phyloP scores from a whole-genome alignment of 768 basidiomycete genomes.

The Phylloporus arenicola region DNA sequence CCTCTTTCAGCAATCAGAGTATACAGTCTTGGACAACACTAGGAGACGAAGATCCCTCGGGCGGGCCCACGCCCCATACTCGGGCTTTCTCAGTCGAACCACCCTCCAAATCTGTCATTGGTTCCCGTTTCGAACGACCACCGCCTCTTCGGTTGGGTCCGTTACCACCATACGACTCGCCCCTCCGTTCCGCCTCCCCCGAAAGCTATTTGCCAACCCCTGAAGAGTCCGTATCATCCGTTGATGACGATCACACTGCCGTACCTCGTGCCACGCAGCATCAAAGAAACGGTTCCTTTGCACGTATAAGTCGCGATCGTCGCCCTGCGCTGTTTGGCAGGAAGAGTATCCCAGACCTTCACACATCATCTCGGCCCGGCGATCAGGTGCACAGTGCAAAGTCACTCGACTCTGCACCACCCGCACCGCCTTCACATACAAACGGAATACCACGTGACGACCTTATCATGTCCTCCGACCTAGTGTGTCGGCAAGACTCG shows the following conservation, averaged over 20 bases:
- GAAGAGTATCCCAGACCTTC: constrained; percentile 85
- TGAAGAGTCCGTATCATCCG: constrained; percentile 48
- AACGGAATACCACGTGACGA: constrained; percentile 22
- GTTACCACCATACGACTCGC: constrained; percentile 37
- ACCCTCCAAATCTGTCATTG: constrained; percentile 36
- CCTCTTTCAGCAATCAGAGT: constrained; percentile 33
- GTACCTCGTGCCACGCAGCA: constrained; percentile 32
- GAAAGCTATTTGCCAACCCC: constrained; percentile 54
- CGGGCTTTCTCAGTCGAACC: constrained; percentile 59
- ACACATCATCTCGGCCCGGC: constrained; percentile 43
- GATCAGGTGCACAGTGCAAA: constrained; percentile 20
- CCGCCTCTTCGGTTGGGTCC: constrained; percentile 47
- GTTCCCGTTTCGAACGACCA: constrained; percentile 35
- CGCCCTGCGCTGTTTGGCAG: constrained; percentile 47
- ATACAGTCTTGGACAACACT: constrained; percentile 43
- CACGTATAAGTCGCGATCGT: constrained; percentile 33
- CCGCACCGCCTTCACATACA: constrained; percentile 6
- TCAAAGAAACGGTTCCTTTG: constrained; percentile 49
- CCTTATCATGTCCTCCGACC: constrained; percentile 35
- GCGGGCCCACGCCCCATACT: constrained; percentile 44
- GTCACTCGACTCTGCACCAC: constrained; percentile 21
- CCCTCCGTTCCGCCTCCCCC: constrained; percentile 46
- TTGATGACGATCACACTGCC: constrained; percentile 39
- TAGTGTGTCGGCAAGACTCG: constrained; percentile 44
- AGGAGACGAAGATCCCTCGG: constrained; percentile 34